phyloP scores from a whole-genome alignment of 805 yeast species.

The Yarrowia hollandica region DNA sequence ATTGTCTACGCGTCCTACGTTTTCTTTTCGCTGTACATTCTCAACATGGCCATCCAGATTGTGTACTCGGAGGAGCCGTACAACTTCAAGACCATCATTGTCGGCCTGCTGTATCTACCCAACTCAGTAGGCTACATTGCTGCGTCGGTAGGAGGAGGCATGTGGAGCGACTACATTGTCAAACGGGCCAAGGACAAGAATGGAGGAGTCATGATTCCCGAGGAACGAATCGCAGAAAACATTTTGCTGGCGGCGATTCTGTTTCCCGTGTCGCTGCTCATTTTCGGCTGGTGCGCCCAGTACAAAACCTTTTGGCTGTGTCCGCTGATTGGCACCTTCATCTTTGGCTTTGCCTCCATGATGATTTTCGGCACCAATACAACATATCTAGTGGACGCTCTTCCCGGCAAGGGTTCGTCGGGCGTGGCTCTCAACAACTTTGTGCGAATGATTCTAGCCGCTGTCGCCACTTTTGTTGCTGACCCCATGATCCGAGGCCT shows the following conservation, averaged over 20 bases:
- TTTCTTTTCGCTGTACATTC: slow-evolving; percentile 67
- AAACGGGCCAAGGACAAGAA: slow-evolving; percentile 53
- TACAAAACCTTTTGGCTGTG: slow-evolving; percentile 69
- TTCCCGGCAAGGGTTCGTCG: slow-evolving; percentile 87
- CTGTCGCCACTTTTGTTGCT: slow-evolving; percentile 70
- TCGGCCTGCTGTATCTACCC: slow-evolving; percentile 79
- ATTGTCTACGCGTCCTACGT: slow-evolving; percentile 68
- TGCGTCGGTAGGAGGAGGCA: slow-evolving; percentile 79
- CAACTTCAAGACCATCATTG: slow-evolving; percentile 60
- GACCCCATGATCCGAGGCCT: slow-evolving; percentile 69
- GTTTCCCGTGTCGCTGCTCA: slow-evolving; percentile 63
- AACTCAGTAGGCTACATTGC: slow-evolving; percentile 74
- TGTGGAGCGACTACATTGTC: slow-evolving; percentile 68
- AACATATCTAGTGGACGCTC: slow-evolving; percentile 77
- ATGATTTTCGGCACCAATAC: slow-evolving; percentile 77
- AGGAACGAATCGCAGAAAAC: slow-evolving; percentile 75
- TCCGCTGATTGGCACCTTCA: slow-evolving; percentile 77
- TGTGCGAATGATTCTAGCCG: slow-evolving; percentile 70
- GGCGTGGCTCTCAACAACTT: slow-evolving; percentile 84
- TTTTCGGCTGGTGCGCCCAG: slow-evolving; percentile 82
- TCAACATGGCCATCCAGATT: slow-evolving; percentile 71
- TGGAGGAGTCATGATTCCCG: slow-evolving; percentile 70
- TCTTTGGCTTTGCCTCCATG: slow-evolving; percentile 83
- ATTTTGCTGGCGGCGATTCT: slow-evolving; percentile 62
- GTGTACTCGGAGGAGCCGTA: slow-evolving; percentile 66